phyloP scores from a whole-genome alignment of 2,329 filamentous ascomycete species.

The Aspergillus ustus region DNA sequence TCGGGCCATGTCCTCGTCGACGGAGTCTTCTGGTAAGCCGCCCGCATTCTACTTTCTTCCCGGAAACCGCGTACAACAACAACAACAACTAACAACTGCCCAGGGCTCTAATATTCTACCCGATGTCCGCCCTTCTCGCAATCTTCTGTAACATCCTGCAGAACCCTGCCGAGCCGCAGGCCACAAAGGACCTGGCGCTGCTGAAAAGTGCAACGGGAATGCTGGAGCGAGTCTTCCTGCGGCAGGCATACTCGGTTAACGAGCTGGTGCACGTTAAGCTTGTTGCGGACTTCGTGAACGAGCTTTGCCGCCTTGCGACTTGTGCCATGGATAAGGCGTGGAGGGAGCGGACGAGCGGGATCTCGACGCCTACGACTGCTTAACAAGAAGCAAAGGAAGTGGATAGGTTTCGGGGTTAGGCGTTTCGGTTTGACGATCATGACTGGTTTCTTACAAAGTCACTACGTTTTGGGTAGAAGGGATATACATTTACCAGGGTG shows the following conservation, averaged over 20 bases:
- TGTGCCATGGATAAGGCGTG: conserved; percentile 50
- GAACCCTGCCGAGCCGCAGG: conserved; percentile 51
- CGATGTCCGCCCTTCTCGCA: conserved; percentile 58
- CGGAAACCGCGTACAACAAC: no score
- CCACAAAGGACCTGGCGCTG: conserved; percentile 53
- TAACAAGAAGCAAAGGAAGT: neutral
- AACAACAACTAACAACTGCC: neutral
- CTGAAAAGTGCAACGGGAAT: conserved; percentile 50
- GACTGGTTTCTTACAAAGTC: neutral
- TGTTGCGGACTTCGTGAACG: conserved; percentile 51
- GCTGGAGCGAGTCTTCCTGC: conserved; percentile 44
- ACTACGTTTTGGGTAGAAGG: neutral
- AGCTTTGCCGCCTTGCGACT: conserved; percentile 50
- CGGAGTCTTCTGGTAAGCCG: conserved; percentile 56
- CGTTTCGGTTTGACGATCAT: neutral
- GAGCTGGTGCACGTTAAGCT: conserved; percentile 49
- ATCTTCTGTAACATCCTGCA: conserved; percentile 61
- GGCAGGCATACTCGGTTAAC: conserved; percentile 34
- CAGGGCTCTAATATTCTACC: conserved; percentile 63
- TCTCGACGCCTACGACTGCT: neutral
- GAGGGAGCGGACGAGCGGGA: conserved; percentile 30
- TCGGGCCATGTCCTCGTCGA: conserved; percentile 50
- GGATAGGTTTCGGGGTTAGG: neutral
- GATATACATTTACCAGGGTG: neutral
- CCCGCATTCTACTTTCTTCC: neutral